Evolutionary conservation across 108 stramenopile genomes (phyloP), one percentile per base, ranked within the genome.

Genomic region (Bacterosira constricta): DNA sequence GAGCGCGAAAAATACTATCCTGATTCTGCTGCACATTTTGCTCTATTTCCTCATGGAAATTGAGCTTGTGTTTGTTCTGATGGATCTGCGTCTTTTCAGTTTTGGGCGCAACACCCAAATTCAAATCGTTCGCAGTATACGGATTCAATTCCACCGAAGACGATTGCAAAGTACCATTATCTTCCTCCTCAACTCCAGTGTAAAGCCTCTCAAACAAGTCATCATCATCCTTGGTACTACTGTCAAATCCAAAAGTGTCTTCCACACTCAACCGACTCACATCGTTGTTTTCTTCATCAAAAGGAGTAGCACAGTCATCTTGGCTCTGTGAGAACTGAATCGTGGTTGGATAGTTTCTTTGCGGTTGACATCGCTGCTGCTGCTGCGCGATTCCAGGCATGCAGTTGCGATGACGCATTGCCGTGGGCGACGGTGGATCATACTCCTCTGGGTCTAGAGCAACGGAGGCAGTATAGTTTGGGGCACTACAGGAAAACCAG

Each of bases 131-230:
- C 32, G 36, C 29, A 41, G 51, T 4, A 30, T 66, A 66, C 15
- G 65, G 65, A 54, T 66, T 66, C 50, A 66, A 25, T 25, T 53
- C 65, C 30, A 54, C 39, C 32, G 65, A 63, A 47, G 42, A 53
- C 25, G 38, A 39, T 41, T 41, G 51, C 35, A 66, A 36, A 36
- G 38, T 66, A 18, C 50, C 55, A n/a, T n/a, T n/a, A 3, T 66
- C 65, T 54, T 66, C 65, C 12, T 66, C 65, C 1, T 54, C 52
- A 25, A 29, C 23, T 44, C 29, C 44, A 45, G 8, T 6, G 21
- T 61, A 61, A 41, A 61, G 39, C 23, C 15, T 44, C 42, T 44
- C 42, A 13, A 42, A 45, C 41, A 44, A 42, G 15, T 37, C 42
- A 61, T 61, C 38, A 59, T 59, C 42, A 61, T 13, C n/a, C 29